phyloP scores from a whole-genome alignment of 176 grass and related monocot genomes.

The bread wheat (Triticum aestivum) region DNA sequence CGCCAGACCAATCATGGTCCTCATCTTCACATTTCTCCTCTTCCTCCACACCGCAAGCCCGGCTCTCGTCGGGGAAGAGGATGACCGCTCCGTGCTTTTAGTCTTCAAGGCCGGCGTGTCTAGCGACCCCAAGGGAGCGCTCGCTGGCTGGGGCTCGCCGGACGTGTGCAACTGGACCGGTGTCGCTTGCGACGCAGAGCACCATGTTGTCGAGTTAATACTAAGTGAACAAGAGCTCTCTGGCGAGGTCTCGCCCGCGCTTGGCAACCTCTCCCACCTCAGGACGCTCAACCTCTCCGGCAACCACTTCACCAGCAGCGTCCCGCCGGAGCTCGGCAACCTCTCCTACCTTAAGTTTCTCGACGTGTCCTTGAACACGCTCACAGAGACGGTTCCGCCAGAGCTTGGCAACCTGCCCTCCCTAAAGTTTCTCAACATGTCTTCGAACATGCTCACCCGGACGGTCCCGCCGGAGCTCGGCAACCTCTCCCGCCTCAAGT shows the following conservation, averaged over 20 bases:
- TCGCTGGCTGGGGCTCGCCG: constrained; percentile 39
- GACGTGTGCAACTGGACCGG: constrained; percentile 84
- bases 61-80: not conserved
- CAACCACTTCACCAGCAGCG: constrained; percentile 29
- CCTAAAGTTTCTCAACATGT: too few species aligned
- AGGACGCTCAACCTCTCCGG: constrained; percentile 50
- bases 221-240: constrained; percentile 39
- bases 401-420: too few species aligned
- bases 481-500: too few species aligned
- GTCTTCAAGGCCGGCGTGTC: constrained; percentile 49
- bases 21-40: too few species aligned
- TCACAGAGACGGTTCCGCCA: too few species aligned
- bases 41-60: not conserved
- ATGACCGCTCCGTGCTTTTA: constrained; percentile 45
- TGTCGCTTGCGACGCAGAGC: constrained; percentile 40
- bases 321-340: constrained; percentile 32
- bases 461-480: too few species aligned
- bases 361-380: not conserved
- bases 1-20: not conserved
- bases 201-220: constrained; percentile 44
- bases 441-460: too few species aligned
- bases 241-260: constrained; percentile 45
- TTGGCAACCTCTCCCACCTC: constrained; percentile 67
- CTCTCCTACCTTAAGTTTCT: constrained; percentile 23
- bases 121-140: constrained; percentile 29